Evolutionary conservation across 2,329 filamentous ascomycete species (phyloP), one percentile per base, ranked within the genome.

Genomic region (Allantophomopsis cytisporea): DNA sequence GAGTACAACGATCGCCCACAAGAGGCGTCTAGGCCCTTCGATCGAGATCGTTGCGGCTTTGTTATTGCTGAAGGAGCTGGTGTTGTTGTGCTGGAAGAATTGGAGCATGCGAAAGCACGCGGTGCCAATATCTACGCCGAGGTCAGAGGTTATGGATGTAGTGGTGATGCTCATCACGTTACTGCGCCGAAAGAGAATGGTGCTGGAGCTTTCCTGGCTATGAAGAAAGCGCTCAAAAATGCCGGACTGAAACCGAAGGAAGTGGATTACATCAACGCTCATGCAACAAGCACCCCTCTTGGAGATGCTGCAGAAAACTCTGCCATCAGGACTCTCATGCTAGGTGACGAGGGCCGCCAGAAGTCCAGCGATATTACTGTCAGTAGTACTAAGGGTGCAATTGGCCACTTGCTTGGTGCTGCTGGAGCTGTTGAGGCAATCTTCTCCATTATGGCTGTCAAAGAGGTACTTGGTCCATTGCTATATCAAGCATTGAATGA

Each of bases 251-350:
- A 66, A 38, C 88, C 91, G 0, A 60, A 61, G 1, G 63, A 77
- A 32, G 77, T 98, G 4, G 84, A 88, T 57, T 98, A 98, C 57
- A 73, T 98, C 54, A 98, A 96, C 53, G 91, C 91, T 1, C 91
- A 98, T 55, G 91, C 89, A 1, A 98, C 91, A 1, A 84, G 83
- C 16, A 98, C 89, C 0, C 59, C 69, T 6, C 69, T 96, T 2
- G 91, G 91, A 1, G 91, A 98, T 61, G 71, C 74, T 16, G 89
- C 91, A 1, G 91, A 98, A 61, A 89, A 89, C 38, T 64, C 68
- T 7, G 91, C 91, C 0, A 89, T 96, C 49, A 80, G 77, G 44
- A 63, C 73, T 1, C 60, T 98, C 31, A 77, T 96, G 62, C 64
- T 86, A 8, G 83, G 83, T 0, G 71, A 78, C 16, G 72, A 82